Conservation (phyloP, 2,329 filamentous ascomycete genomes). For the Colletotrichum theobromicola region DNA sequence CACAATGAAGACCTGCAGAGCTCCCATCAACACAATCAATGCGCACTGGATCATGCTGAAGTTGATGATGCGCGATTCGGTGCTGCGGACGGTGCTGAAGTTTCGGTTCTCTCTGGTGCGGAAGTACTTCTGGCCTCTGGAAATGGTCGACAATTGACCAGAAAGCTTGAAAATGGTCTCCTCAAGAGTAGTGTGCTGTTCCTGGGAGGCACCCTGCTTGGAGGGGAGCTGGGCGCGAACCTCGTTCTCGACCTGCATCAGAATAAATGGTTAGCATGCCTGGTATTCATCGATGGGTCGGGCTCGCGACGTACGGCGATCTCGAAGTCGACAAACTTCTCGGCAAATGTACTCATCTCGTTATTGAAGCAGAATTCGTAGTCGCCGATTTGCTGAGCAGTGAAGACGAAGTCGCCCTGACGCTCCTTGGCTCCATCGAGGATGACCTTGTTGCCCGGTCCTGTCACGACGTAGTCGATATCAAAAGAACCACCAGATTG, state of each 20-base stretch:
- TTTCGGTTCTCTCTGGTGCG: slow-evolving; percentile 98
- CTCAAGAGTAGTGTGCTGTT: slow-evolving; percentile 88
- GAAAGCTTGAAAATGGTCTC: slow-evolving; percentile 96
- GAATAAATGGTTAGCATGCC: slow-evolving; percentile 13
- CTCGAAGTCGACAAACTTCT: slow-evolving; percentile 98
- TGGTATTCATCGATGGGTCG: slow-evolving; percentile 4
- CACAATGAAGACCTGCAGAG: slow-evolving; percentile 94
- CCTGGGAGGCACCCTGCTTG: slow-evolving; percentile 85
- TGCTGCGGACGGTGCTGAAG: slow-evolving; percentile 97
- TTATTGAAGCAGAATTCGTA: slow-evolving; percentile 99
- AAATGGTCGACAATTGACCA: slow-evolving; percentile 90
- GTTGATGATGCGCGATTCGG: slow-evolving; percentile 94
- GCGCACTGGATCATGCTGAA: slow-evolving; percentile 92
- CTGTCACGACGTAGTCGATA: slow-evolving; percentile 88
- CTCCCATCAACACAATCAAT: slow-evolving; percentile 95
- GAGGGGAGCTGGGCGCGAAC: slow-evolving; percentile 80
- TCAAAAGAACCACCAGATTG: slow-evolving; percentile 99
- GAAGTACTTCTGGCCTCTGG: slow-evolving; percentile 99
- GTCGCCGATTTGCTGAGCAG: slow-evolving; percentile 84
- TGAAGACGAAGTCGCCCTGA: slow-evolving; percentile 98
- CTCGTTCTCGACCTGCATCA: slow-evolving; percentile 85
- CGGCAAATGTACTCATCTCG: slow-evolving; percentile 95
- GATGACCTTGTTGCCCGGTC: slow-evolving; percentile 81
- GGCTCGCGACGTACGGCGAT: slow-evolving; percentile 72
- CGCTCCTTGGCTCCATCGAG: slow-evolving; percentile 88